Percentiles rank a stretch among this genome's conserved stretches.
These are phyloP conservation scores for Adansonia digitata DNA, from an alignment of 345 rosid species.

Conservation along the genomic window DNA sequence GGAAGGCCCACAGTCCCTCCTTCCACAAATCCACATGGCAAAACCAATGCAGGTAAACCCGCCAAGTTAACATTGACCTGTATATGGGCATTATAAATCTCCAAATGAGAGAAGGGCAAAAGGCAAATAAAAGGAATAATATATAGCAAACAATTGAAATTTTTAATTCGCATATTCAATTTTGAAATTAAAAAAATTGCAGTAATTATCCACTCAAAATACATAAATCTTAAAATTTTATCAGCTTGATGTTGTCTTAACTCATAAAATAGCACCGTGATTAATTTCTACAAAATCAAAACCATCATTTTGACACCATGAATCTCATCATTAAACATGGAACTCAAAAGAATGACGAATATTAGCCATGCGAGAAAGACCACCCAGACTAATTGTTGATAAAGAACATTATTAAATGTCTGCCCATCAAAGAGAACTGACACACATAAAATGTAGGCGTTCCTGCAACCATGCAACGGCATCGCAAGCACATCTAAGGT, in stretches of 20 bases:
- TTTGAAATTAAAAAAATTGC: too few species aligned
- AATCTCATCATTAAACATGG: too few species aligned
- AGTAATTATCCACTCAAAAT: neutral
- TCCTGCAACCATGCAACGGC: neutral
- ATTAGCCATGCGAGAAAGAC: neutral
- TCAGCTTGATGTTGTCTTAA: neutral
- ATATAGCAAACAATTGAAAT: neutral
- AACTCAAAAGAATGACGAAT: neutral
- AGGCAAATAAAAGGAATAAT: too few species aligned
- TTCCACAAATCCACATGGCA: conserved; percentile 88
- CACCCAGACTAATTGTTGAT: neutral
- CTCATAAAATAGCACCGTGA: neutral
- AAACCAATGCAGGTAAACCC: conserved; percentile 82
- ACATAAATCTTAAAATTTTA: too few species aligned
- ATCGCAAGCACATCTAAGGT: too few species aligned
- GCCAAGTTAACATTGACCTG: conserved; percentile 94
- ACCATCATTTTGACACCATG: neutral
- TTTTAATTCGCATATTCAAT: neutral
- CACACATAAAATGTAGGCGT: neutral
- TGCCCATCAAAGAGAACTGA: neutral
- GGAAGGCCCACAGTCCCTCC: conserved; percentile 72
- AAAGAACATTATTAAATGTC: too few species aligned
- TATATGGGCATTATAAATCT: conserved; percentile 18
- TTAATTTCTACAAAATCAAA: neutral
- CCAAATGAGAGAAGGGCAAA: neutral